Conservation (phyloP, 148 eudicot species). For the Rhododendron vialii region DNA sequence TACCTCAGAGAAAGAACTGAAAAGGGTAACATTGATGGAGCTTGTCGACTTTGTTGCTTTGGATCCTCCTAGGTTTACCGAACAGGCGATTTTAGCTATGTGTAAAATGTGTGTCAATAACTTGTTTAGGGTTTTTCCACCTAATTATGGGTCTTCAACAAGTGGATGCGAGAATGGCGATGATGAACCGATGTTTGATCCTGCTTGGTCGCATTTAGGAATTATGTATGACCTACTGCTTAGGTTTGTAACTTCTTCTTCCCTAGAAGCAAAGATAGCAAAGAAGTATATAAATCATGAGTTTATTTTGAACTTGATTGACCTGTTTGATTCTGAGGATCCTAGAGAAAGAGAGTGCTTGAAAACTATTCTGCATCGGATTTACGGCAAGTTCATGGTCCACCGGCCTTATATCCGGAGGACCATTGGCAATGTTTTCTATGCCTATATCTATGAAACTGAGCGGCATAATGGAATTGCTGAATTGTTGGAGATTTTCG, state of each 20-base stretch:
- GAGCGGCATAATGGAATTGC: constrained; percentile 89
- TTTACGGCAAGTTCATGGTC: constrained; percentile 94
- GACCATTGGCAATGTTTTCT: constrained; percentile 73
- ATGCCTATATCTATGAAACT: constrained; percentile 64
- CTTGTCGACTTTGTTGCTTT: constrained; percentile 71
- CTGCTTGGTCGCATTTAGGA: constrained; percentile 87
- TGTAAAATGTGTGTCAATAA: constrained; percentile 85
- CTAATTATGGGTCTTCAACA: constrained; percentile 42
- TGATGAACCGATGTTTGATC: constrained; percentile 82
- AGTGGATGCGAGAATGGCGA: constrained; percentile 56
- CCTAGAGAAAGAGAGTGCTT: constrained; percentile 87
- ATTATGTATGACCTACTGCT: constrained; percentile 80
- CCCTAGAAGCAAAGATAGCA: constrained; percentile 77
- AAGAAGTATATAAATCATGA: constrained; percentile 81
- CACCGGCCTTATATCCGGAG: constrained; percentile 83
- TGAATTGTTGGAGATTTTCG: constrained; percentile 87
- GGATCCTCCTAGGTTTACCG: constrained; percentile 58
- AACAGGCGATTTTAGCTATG: constrained; percentile 75
- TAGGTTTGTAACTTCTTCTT: constrained; percentile 65
- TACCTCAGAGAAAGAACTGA: constrained; percentile 64
- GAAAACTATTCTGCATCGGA: constrained; percentile 78
- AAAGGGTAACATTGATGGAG: constrained; percentile 61
- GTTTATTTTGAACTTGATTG: constrained; percentile 64
- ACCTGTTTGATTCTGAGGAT: constrained; percentile 90
- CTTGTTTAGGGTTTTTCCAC: constrained; percentile 80